These are phyloP conservation scores for Mycena maculata DNA, from an alignment of 768 basidiomycete species.

Conservation along the genomic window DNA sequence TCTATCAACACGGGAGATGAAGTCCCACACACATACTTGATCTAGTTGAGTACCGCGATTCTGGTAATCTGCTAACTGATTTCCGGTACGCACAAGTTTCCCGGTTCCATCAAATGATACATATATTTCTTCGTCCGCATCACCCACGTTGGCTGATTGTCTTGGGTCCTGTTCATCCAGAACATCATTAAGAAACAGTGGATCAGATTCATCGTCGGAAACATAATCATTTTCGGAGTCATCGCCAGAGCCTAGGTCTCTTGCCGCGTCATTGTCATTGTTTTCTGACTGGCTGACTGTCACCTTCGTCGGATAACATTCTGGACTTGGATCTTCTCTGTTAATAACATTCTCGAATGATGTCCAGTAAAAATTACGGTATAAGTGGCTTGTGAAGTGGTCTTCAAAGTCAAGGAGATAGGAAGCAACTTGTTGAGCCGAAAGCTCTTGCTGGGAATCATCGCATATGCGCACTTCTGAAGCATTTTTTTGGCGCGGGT, in stretches of 20 bases:
- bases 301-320: slow-evolving; percentile 36
- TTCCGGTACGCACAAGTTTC: slow-evolving; percentile 21
- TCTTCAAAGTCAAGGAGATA: slow-evolving; percentile 43
- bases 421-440: slow-evolving; percentile 42
- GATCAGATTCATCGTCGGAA: too few relatives aligned
- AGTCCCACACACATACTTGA: slow-evolving; percentile 46
- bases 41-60: slow-evolving; percentile 29
- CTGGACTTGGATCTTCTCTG: too few relatives aligned
- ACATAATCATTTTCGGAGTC: too few relatives aligned
- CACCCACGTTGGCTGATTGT: not conserved
- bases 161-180: slow-evolving; percentile 4
- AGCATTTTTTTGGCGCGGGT: slow-evolving; percentile 37
- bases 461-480: slow-evolving; percentile 40
- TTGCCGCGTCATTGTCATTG: not conserved
- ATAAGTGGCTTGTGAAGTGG: slow-evolving; percentile 44
- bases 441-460: slow-evolving; percentile 32
- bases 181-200: slow-evolving; percentile 15
- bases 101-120: slow-evolving; percentile 29
- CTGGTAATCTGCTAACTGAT: slow-evolving; percentile 44
- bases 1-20: slow-evolving; percentile 38
- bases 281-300: not conserved
- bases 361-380: slow-evolving; percentile 41
- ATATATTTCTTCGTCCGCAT: slow-evolving; percentile 30
- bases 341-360: slow-evolving; percentile 35
- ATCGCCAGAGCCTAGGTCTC: not conserved